Evolutionary conservation across 148 eudicot genomes (phyloP), one percentile per base, ranked within the genome.

Genomic region (Diospyros lotus): DNA sequence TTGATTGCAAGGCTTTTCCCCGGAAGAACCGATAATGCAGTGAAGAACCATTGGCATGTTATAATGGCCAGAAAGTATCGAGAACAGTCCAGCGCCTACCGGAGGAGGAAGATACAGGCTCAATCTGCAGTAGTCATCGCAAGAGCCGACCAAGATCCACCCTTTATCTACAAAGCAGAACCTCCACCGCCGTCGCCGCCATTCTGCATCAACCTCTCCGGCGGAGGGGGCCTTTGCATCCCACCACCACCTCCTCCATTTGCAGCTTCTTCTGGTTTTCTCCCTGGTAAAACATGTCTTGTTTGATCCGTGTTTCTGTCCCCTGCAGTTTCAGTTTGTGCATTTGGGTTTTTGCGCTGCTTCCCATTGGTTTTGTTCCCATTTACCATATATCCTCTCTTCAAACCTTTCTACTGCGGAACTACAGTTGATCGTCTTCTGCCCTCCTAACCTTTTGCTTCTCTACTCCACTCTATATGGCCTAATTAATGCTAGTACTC

Each of bases 41-140:
- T 85, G 2, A 85, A 85, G 76, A 85, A 85, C 58, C 86, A 82
- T 55, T 85, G 88, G 88, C 88, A 85, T 76, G 88, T 85, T 4
- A 82, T 82, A 1, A 85, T 85, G 88, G 85, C 88, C 0, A 82
- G 88, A 12, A 85, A 80, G 64, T 78, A 77, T 62, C 77, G 86
- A 64, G 85, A 85, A 66, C 85, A 85, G 65, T 69, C 81, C 43
- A 74, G 54, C 71, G 84, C 81, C 69, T 78, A 70, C 58, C 78
- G 84, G 79, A 78, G 81, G 73, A 81, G 80, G 39, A 81, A 74
- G 74, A 58, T 78, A 28, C 28, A 28, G 77, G 55, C 17, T 2
- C 72, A 67, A 11, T 52, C 71, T 40, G 44, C 50, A 48, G 18
- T 15, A 59, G 61, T 28, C 28, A 28, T 28, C 28, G 0, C 28